Percentiles rank a stretch among this genome's conserved stretches.
Evolutionary conservation across 2,329 filamentous ascomycete species (phyloP).

Genomic region (Bipolaris oryzae): DNA sequence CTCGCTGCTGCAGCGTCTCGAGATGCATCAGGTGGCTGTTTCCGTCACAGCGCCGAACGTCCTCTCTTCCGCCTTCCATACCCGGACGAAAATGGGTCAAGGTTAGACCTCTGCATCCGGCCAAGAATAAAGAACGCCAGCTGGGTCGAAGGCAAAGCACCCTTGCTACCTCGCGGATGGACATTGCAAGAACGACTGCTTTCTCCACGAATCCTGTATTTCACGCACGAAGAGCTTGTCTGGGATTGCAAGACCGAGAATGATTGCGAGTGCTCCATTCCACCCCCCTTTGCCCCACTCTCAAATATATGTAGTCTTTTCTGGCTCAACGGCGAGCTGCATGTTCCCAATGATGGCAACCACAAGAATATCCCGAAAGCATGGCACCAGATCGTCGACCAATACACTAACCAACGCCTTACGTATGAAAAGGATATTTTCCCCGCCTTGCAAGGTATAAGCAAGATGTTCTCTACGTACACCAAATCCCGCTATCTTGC

Average conservation of each 20-base stretch:
- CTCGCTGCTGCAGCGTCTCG: constrained; percentile 10
- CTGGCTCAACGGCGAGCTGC: background rate
- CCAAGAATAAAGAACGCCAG: background rate
- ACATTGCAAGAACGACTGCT: constrained; percentile 11
- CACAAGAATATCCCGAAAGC: background rate
- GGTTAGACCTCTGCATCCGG: background rate
- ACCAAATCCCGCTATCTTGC: constrained; percentile 1
- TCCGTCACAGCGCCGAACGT: background rate
- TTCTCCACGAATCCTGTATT: constrained; percentile 2
- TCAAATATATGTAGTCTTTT: background rate
- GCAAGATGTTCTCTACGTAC: background rate
- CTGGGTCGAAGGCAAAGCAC: background rate
- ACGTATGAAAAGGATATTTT: constrained; percentile 3
- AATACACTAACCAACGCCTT: background rate
- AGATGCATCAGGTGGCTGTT: constrained; percentile 4
- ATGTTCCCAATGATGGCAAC: background rate
- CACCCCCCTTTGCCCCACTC: background rate
- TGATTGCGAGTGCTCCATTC: background rate
- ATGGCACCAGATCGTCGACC: background rate
- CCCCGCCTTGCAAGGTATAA: constrained; percentile 9
- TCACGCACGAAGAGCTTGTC: constrained; percentile 6
- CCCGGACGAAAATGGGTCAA: background rate
- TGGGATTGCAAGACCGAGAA: constrained; percentile 8
- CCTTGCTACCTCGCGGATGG: constrained; percentile 8
- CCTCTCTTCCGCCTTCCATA: background rate